Evolutionary conservation across 805 yeast species (phyloP).

Genomic region (Sugiyamaella mastotermitis): DNA sequence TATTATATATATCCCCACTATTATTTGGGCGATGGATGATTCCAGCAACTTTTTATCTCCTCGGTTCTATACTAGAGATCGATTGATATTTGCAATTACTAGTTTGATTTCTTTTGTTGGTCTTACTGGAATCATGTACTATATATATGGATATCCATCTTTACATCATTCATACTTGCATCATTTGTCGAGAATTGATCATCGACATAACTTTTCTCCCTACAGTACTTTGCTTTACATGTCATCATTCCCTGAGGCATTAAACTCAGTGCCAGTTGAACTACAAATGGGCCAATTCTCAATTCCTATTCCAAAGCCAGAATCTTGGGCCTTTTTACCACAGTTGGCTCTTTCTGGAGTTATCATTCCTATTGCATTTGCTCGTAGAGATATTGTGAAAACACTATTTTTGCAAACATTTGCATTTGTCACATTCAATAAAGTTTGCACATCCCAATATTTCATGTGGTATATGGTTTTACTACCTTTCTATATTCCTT

Average conservation of each 20-base stretch:
- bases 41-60: slow-evolving; percentile 13
- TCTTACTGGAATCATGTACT: slow-evolving; percentile 57
- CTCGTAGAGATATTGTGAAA: slow-evolving; percentile 38
- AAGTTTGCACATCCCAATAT: slow-evolving; percentile 90
- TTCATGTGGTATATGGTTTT: slow-evolving; percentile 91
- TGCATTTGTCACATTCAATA: slow-evolving; percentile 70
- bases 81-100: slow-evolving; percentile 39
- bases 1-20: slow-evolving; percentile 74
- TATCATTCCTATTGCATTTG: slow-evolving; percentile 49
- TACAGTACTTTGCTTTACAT: slow-evolving; percentile 63
- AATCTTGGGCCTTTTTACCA: slow-evolving; percentile 73
- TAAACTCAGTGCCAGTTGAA: neutral
- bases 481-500: slow-evolving; percentile 63
- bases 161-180: slow-evolving; percentile 73
- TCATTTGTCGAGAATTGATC: slow-evolving; percentile 80
- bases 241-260: slow-evolving; percentile 28
- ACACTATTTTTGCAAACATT: slow-evolving; percentile 72
- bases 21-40: slow-evolving; percentile 41
- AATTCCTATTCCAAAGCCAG: slow-evolving; percentile 47
- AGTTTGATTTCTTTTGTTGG: slow-evolving; percentile 39
- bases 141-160: slow-evolving; percentile 67
- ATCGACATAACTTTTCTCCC: slow-evolving; percentile 89
- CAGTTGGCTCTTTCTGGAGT: slow-evolving; percentile 60
- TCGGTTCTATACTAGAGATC: slow-evolving; percentile 34
- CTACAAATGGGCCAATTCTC: slow-evolving; percentile 55